phyloP scores from a whole-genome alignment of 495 filamentous ascomycete species.

The Rhypophila decipiens region DNA sequence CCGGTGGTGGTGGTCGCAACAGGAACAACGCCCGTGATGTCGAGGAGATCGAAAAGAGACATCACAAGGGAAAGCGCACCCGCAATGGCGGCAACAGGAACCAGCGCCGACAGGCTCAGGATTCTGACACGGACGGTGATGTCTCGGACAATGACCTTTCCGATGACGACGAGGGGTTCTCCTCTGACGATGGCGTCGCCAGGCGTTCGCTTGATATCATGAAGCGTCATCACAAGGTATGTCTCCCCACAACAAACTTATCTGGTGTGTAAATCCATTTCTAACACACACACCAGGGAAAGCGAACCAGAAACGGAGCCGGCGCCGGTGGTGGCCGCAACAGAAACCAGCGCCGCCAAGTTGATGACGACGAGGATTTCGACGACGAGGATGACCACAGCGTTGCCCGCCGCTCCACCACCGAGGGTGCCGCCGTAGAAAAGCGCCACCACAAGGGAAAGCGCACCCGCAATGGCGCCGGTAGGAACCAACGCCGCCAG shows the following conservation, averaged over 20 bases:
- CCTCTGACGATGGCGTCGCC: too few relatives aligned
- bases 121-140: too few relatives aligned
- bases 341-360: too few relatives aligned
- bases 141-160: too few relatives aligned
- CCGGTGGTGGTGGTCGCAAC: constrained; percentile 1
- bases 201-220: constrained; percentile 7
- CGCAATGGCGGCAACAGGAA: constrained; percentile 14
- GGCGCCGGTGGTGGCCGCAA: background rate
- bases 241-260: too few relatives aligned
- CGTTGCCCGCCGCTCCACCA: too few relatives aligned
- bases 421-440: constrained; percentile 7
- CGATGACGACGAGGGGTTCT: too few relatives aligned
- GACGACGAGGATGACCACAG: constrained; percentile 9
- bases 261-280: too few relatives aligned
- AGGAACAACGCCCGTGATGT: background rate
- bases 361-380: background rate
- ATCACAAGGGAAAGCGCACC: constrained; percentile 10
- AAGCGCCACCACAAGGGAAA: constrained; percentile 14
- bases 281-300: constrained; percentile 4
- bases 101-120: constrained; percentile 5
- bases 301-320: background rate
- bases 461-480: background rate
- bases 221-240: constrained; percentile 18
- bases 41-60: constrained; percentile 4
- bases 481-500: too few relatives aligned